Evolutionary conservation across 176 grass and related monocot species (phyloP).

Genomic region (Areca catechu): DNA sequence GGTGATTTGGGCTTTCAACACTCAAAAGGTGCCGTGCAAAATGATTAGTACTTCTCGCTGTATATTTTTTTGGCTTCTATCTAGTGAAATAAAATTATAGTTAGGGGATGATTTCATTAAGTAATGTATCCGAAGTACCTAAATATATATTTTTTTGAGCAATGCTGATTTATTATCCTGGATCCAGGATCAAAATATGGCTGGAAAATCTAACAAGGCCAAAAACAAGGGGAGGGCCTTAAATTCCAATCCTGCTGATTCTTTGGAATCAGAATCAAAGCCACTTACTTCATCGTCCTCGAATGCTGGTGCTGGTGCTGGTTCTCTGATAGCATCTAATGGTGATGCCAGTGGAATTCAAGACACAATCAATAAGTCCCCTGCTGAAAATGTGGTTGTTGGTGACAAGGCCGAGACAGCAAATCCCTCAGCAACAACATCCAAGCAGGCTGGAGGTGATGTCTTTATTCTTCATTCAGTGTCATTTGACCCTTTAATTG

Average conservation of each 20-base stretch:
- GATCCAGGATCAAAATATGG: conserved; percentile 43
- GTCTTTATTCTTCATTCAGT: neutral
- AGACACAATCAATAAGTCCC: conserved; percentile 14
- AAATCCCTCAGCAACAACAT: conserved; percentile 7
- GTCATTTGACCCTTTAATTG: no score
- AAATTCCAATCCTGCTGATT: conserved; percentile 5
- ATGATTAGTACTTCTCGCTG: no score
- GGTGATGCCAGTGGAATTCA: conserved; percentile 29
- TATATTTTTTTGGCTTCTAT: no score
- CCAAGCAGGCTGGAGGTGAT: conserved; percentile 55
- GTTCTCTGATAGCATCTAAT: conserved; percentile 24
- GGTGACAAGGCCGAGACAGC: conserved; percentile 4
- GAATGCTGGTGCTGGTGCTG: conserved; percentile 7
- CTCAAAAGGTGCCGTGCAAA: no score
- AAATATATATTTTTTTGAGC: no score
- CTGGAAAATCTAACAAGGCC: conserved; percentile 77
- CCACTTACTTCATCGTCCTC: conserved; percentile 2
- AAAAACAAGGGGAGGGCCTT: conserved; percentile 59
- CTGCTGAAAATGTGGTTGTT: neutral
- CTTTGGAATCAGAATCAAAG: conserved; percentile 27
- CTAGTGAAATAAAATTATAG: no score
- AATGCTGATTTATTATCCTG: conserved; percentile 5
- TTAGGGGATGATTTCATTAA: no score
- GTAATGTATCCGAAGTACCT: no score
- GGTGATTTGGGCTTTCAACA: no score